Evolutionary conservation across 768 basidiomycete species (phyloP), one percentile per base, ranked within the genome.

Genomic region (Ramaria rubella): DNA sequence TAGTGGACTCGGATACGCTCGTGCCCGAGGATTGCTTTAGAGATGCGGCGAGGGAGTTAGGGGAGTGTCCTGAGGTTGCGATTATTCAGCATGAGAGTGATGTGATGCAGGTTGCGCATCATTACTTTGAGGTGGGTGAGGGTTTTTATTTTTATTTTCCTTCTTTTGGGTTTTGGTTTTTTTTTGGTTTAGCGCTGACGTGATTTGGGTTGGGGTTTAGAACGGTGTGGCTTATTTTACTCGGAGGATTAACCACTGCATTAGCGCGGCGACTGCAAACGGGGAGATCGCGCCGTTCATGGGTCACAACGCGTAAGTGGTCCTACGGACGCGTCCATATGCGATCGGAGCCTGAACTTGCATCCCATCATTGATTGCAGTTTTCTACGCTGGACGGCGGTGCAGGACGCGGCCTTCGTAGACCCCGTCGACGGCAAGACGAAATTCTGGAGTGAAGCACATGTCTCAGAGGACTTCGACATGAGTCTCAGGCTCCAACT

Each of bases 41-140:
- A 55, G 91, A 94, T 72, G 92, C 92, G 0, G 91, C 90, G 5
- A 81, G 88, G 36, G 92, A 95, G 67, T 77, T 95, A 58, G 74
- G 81, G n/a, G 85, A 87, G 69, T 85, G 85, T 61, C 90, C 87
- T 0, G 85, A 91, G 43, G 82, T 93, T 29, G 90, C 83, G 1
- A 91, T 95, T 71, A 86, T 95, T 52, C 92, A 94, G 66, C 92
- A 95, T 66, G 87, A 88, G 64, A 90, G 87, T n/a, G 88, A 90
- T 63, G 90, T 94, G 62, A 90, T 93, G 85, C 89, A 94, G 69
- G 90, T 92, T 55, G 90, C 85, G 0, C 75, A 87, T 68, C 86
- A 92, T 69, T 94, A 87, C 71, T 94, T 94, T 64, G 92, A 95
- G n/a, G n/a, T n/a, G n/a, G n/a, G n/a, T n/a, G n/a, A n/a, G n/a